Conservation (phyloP, 2,329 filamentous ascomycete species). For the Epichloe bromicola region DNA sequence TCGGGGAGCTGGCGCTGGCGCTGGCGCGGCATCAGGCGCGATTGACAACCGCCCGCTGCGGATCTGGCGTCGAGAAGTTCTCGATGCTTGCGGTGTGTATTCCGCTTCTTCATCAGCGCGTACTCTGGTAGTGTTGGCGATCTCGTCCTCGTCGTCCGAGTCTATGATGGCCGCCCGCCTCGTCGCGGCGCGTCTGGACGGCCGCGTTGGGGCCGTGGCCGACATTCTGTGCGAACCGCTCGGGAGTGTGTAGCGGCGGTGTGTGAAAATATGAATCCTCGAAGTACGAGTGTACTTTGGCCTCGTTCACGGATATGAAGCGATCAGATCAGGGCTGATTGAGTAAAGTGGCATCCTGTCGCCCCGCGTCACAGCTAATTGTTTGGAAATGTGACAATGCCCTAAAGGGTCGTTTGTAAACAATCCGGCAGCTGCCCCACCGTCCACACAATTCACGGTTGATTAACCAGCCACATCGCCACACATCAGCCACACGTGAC, state of each 20-base stretch:
- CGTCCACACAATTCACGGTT: not conserved
- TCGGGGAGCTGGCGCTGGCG: conserved; percentile 34
- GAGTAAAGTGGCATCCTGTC: conserved; percentile 5
- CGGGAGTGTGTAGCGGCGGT: not conserved
- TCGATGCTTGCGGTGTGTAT: conserved; percentile 60
- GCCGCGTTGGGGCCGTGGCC: conserved; percentile 21
- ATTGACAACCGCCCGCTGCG: conserved; percentile 28
- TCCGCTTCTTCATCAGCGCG: conserved; percentile 60
- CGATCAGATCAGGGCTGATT: not conserved
- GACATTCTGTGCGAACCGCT: conserved; percentile 15
- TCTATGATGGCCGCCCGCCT: conserved; percentile 66
- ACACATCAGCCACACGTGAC: conserved; percentile 10
- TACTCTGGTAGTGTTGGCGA: conserved; percentile 34
- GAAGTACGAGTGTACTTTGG: not conserved
- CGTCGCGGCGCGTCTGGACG: conserved; percentile 32
- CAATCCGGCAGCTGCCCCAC: conserved; percentile 14
- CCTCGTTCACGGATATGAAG: not conserved
- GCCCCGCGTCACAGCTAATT: conserved; percentile 14
- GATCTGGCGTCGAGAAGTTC: conserved; percentile 40
- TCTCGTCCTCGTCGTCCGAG: conserved; percentile 62
- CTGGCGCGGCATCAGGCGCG: conserved; percentile 29
- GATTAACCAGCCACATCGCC: not conserved
- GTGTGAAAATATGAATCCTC: not conserved
- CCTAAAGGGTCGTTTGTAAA: conserved; percentile 28
- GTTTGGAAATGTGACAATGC: conserved; percentile 28